Conservation (phyloP, 257 asterid species). For the Solanum paucissectum region DNA sequence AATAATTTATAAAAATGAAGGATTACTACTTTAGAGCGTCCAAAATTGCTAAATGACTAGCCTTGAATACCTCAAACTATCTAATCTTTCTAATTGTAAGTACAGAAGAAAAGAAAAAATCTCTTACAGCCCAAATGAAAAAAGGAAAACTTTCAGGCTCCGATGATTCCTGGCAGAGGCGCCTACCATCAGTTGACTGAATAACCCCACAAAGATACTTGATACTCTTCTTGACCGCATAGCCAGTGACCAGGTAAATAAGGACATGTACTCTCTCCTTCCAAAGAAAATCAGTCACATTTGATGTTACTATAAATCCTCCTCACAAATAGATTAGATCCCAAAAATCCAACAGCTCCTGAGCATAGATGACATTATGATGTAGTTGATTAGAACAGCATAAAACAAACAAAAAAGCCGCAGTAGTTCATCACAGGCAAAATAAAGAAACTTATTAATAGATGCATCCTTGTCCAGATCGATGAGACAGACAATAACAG, state of each 20-base stretch:
- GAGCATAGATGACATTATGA: neutral
- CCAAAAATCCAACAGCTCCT: constrained; percentile 95
- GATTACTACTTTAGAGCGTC: neutral
- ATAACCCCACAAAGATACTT: neutral
- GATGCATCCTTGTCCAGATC: neutral
- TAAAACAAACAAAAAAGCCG: neutral
- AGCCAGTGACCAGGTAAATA: neutral
- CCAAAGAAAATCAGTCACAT: constrained; percentile 41
- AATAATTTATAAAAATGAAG: neutral
- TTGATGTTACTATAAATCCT: constrained; percentile 96
- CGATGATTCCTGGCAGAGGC: constrained; percentile 23
- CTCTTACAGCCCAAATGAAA: constrained; percentile 22
- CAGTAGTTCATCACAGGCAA: neutral
- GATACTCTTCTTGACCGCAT: constrained; percentile 1
- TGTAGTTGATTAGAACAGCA: neutral
- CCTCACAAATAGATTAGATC: constrained; percentile 87
- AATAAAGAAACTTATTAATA: neutral
- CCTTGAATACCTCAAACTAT: constrained; percentile 15
- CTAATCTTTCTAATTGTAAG: constrained; percentile 17
- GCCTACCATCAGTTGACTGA: constrained; percentile 15
- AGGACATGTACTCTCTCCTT: neutral
- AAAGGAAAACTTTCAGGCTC: constrained; percentile 14
- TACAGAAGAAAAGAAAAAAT: neutral
- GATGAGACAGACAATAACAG: neutral
- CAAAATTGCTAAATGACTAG: neutral